These are phyloP conservation scores for Drechslerella stenobrocha DNA, from an alignment of 2,329 filamentous ascomycete species.

Conservation along the genomic window DNA sequence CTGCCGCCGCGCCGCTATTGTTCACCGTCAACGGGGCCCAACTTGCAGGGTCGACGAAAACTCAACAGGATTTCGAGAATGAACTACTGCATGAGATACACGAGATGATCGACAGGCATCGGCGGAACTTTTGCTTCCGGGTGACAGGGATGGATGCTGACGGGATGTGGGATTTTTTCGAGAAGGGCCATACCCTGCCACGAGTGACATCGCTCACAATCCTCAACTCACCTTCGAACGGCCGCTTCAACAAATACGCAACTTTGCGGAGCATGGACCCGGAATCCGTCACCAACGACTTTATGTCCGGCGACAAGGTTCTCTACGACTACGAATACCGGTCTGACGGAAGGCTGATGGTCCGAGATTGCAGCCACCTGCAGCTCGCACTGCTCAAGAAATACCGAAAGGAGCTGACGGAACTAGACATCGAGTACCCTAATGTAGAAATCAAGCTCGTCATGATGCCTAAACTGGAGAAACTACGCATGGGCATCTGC, in stretches of 20 bases:
- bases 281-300: constrained; percentile 39
- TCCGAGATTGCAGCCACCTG: constrained; percentile 45
- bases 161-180: constrained; percentile 48
- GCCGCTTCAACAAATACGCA: constrained; percentile 45
- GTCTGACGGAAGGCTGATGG: constrained; percentile 33
- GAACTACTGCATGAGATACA: constrained; percentile 46
- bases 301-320: constrained; percentile 41
- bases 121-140: constrained; percentile 41
- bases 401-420: constrained; percentile 44
- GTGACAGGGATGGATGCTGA: constrained; percentile 37
- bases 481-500: constrained; percentile 47
- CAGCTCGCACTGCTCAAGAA: constrained; percentile 45
- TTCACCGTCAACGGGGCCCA: constrained; percentile 41
- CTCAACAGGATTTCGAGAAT: constrained; percentile 43
- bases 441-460: constrained; percentile 44
- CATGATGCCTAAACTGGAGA: constrained; percentile 42
- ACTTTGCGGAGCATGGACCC: constrained; percentile 43
- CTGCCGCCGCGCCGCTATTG: constrained; percentile 32
- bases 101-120: constrained; percentile 36
- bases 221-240: constrained; percentile 41
- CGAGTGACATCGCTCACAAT: constrained; percentile 41
- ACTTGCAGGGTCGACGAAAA: constrained; percentile 33
- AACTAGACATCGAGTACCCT: constrained; percentile 46
- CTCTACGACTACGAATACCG: constrained; percentile 47
- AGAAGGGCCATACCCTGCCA: constrained; percentile 38